Conservation (phyloP, 2,329 filamentous ascomycete species). For the Ascosphaera apis region DNA sequence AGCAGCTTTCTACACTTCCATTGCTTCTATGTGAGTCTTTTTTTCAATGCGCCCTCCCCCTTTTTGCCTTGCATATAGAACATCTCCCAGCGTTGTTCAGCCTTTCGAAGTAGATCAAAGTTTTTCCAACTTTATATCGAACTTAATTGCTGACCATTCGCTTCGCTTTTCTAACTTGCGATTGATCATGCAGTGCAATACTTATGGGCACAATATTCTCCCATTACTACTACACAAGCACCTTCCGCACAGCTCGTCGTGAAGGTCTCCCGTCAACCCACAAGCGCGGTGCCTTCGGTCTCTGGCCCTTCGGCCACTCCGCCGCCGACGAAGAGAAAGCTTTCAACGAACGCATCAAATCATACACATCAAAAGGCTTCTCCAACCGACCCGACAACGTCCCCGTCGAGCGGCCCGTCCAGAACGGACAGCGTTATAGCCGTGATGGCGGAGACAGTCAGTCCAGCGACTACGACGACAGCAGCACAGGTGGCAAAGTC, state of each 20-base stretch:
- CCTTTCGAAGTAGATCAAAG: too few species aligned
- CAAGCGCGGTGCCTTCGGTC: not conserved
- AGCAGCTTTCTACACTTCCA: constrained; percentile 52
- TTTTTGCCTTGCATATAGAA: too few species aligned
- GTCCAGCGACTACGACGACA: too few species aligned
- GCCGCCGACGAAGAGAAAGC: not conserved
- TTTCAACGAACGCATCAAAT: not conserved
- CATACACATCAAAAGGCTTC: not conserved
- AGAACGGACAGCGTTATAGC: not conserved
- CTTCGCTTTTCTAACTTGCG: constrained; percentile 16
- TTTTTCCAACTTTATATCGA: too few species aligned
- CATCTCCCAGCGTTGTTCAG: too few species aligned
- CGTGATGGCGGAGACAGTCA: not conserved
- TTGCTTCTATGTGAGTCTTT: constrained; percentile 45
- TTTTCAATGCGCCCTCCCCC: too few species aligned
- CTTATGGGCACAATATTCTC: constrained; percentile 11
- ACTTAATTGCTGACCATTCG: not conserved
- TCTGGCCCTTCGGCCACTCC: not conserved
- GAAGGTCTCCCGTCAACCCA: not conserved
- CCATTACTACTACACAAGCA: not conserved
- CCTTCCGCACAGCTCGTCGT: not conserved
- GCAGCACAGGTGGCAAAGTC: not conserved
- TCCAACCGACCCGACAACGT: not conserved
- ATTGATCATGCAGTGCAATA: constrained; percentile 18
- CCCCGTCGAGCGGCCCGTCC: not conserved